Percentiles rank a stretch among this genome's conserved stretches.
These are phyloP conservation scores for Phytophthora idaei DNA, from an alignment of 352 stramenopile species.

Conservation along the genomic window DNA sequence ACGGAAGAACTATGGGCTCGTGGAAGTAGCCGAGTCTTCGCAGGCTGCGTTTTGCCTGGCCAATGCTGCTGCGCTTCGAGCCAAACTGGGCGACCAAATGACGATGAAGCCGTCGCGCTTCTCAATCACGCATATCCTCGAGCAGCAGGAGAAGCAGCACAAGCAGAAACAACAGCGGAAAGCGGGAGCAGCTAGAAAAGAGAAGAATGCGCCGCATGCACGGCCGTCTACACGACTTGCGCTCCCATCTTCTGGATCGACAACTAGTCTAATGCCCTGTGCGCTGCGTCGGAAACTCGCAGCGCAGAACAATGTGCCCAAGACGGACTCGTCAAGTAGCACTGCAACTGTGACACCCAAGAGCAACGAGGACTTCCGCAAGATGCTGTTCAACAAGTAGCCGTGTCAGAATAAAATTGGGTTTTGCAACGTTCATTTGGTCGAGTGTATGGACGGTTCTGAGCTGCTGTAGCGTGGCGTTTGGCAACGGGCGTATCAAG, in stretches of 20 bases:
- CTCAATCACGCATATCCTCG: conserved; percentile 65
- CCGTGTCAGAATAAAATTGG: conserved; percentile 10
- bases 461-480: conserved; percentile 6
- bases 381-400: conserved; percentile 62
- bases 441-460: not conserved
- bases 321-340: not conserved
- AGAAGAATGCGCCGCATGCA: conserved; percentile 18
- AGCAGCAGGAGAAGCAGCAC: conserved; percentile 61
- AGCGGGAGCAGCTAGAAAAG: not conserved
- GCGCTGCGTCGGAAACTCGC: conserved; percentile 44
- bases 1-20: conserved; percentile 72
- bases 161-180: conserved; percentile 40
- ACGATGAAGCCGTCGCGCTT: conserved; percentile 63
- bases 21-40: conserved; percentile 47
- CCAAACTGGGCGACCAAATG: conserved; percentile 52
- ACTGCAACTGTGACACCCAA: conserved; percentile 38
- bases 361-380: conserved; percentile 78
- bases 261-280: conserved; percentile 59
- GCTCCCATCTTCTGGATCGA: conserved; percentile 25
- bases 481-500: conserved; percentile 4
- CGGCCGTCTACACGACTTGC: conserved; percentile 39
- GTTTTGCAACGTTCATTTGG: not conserved
- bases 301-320: conserved; percentile 30
- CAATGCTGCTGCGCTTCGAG: conserved; percentile 38
- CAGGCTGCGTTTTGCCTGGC: conserved; percentile 40